phyloP scores from a whole-genome alignment of 2,329 filamentous ascomycete genomes.

The Ceratocystiopsis minuta region DNA sequence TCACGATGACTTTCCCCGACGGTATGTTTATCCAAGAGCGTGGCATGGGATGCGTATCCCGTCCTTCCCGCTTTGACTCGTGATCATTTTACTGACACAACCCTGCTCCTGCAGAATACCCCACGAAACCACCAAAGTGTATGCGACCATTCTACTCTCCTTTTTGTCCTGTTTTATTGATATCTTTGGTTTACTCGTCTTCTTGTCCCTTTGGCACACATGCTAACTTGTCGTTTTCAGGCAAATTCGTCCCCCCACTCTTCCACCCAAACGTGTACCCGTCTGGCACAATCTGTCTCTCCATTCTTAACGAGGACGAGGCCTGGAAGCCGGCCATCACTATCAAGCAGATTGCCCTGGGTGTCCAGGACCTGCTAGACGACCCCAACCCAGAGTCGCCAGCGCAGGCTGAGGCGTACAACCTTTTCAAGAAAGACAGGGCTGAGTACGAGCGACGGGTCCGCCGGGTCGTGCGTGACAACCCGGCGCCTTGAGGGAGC shows the following conservation, averaged over 20 bases:
- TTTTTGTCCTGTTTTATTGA: no score
- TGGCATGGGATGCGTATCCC: no score
- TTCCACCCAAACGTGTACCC: conserved; percentile 99
- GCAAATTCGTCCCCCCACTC: conserved; percentile 88
- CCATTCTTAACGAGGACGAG: conserved; percentile 95
- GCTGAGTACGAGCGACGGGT: conserved; percentile 79
- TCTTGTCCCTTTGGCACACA: not conserved
- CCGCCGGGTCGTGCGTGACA: conserved; percentile 71
- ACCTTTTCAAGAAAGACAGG: conserved; percentile 82
- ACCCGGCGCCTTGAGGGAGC: conserved; percentile 47
- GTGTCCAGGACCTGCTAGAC: conserved; percentile 88
- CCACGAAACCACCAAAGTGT: conserved; percentile 98
- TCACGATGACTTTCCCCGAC: conserved; percentile 83
- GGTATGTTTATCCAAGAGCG: conserved; percentile 36
- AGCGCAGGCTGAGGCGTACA: conserved; percentile 93
- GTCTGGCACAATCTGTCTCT: conserved; percentile 90
- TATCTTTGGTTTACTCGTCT: not conserved
- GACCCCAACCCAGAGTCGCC: conserved; percentile 95
- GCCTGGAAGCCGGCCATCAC: conserved; percentile 98
- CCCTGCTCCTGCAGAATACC: conserved; percentile 51
- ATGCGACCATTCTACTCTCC: conserved; percentile 23
- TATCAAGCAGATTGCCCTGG: conserved; percentile 90
- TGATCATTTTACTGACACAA: conserved; percentile 8
- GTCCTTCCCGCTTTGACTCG: not conserved
- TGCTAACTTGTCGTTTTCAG: conserved; percentile 27